Base-by-base conservation (phyloP, 768 basidiomycete species). In the Peribolospora baueri region DNA sequence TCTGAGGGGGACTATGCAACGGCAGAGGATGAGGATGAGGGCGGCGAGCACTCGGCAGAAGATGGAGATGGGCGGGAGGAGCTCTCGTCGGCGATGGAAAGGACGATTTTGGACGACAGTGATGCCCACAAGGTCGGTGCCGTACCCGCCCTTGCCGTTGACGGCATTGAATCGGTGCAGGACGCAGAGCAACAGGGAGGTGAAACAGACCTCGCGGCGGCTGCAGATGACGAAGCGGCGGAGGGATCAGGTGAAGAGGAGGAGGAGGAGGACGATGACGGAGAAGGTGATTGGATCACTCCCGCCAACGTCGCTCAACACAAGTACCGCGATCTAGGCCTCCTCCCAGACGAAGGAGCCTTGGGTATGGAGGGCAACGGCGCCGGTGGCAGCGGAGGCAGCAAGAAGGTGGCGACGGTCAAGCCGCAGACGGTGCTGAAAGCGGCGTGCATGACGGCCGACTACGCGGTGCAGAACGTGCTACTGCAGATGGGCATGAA, bases 381-480 rank as follows among this genome's bases (percentile, higher is more conserved):
- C 51, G n/a, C 40, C 14, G 55, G 42, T 42, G 13, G 25, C n/a
- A 25, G 42, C 25, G 51, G 47, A 14, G 25, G 48, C 3, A 57
- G 54, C 46, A 67, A 52, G 9, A 58, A 54, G 46, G 41, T 46
- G 42, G 50, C 7, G 59, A 53, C 41, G 56, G 60, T 39, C 37
- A 56, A 54, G 53, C 62, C 47, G 51, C 50, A 42, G 50, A 54
- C 43, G 51, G 54, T 48, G 7, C 72, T 91, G 49, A 73, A 72
- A 53, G 78, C 76, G 5, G 93, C 88, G 13, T 93, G 90, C 65
- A 87, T 97, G 83, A 97, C 93, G 7, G 84, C 84, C 25, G 93
- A 98, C 75, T 97, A 88, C 67, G 93, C 93, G 13, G 93, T 98
- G 80, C 93, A 98, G 69, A 98, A 98, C 63, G 85, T 97, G 25